These are phyloP conservation scores for Apiospora rasikravindrae DNA, from an alignment of 2,329 filamentous ascomycete genomes.

Conservation along the genomic window DNA sequence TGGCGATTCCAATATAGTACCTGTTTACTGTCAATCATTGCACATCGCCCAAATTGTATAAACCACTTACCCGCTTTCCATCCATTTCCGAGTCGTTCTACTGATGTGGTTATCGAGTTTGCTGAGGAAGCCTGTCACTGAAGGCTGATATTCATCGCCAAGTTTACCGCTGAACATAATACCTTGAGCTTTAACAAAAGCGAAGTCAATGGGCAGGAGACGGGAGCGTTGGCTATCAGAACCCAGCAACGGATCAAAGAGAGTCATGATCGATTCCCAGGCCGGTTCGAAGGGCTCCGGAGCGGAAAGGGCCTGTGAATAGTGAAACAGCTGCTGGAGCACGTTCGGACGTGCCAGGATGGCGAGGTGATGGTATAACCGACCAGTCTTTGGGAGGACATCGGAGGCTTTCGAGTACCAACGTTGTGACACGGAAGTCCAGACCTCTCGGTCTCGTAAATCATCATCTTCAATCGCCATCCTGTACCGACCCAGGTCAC, in stretches of 20 bases:
- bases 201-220: constrained; percentile 56
- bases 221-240: constrained; percentile 37
- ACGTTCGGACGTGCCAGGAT: constrained; percentile 75
- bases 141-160: constrained; percentile 54
- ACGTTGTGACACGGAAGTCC: constrained; percentile 77
- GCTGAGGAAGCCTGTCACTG: constrained; percentile 53
- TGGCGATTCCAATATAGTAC: constrained; percentile 43
- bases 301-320: constrained; percentile 72
- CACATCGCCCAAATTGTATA: constrained; percentile 50
- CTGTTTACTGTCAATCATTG: constrained; percentile 38
- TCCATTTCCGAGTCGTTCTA: constrained; percentile 55
- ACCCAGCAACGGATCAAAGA: constrained; percentile 66
- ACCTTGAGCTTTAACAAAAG: constrained; percentile 65
- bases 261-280: constrained; percentile 70
- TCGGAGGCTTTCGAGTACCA: constrained; percentile 89
- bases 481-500: constrained; percentile 81
- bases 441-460: constrained; percentile 74
- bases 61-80: constrained; percentile 47
- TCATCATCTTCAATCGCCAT: constrained; percentile 93
- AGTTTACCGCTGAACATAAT: constrained; percentile 67
- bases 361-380: constrained; percentile 87
- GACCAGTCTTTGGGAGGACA: constrained; percentile 73
- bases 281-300: constrained; percentile 69
- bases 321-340: constrained; percentile 75
- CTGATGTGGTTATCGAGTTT: constrained; percentile 64